These are phyloP conservation scores for Epichloe aotearoae DNA, from an alignment of 2,329 filamentous ascomycete genomes.

Conservation along the genomic window DNA sequence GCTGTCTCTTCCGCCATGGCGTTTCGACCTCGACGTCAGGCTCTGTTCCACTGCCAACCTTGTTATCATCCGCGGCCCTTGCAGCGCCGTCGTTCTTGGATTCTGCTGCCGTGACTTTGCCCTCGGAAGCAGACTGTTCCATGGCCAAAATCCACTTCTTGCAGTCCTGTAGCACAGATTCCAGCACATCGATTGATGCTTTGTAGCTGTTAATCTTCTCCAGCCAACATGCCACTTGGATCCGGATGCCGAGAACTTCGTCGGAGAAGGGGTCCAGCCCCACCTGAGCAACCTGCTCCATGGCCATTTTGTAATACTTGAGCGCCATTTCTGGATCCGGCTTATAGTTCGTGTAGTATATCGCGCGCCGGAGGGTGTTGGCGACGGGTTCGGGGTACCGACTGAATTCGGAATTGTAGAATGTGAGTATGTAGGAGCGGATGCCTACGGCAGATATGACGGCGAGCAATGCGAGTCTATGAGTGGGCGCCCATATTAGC, in stretches of 20 bases:
- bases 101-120: conserved; percentile 24
- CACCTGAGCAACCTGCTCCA: conserved; percentile 58
- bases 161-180: conserved; percentile 61
- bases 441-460: conserved; percentile 19
- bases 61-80: conserved; percentile 8
- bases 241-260: conserved; percentile 79
- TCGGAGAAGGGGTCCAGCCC: conserved; percentile 82
- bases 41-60: not conserved
- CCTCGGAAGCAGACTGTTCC: conserved; percentile 35
- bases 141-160: conserved; percentile 44
- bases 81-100: not conserved
- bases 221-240: conserved; percentile 67
- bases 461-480: conserved; percentile 17
- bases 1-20: conserved; percentile 45
- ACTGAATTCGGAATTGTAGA: conserved; percentile 42
- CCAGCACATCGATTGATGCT: conserved; percentile 62
- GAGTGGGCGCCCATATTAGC: not conserved
- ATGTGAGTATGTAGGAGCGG: conserved; percentile 38
- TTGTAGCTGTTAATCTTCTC: conserved; percentile 61
- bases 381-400: conserved; percentile 57
- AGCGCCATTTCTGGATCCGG: conserved; percentile 65
- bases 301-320: conserved; percentile 69
- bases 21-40: conserved; percentile 24
- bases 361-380: conserved; percentile 64
- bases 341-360: conserved; percentile 74